These are phyloP conservation scores for Triticum aestivum DNA, from an alignment of 176 grass and related monocot species.

Conservation along the genomic window DNA sequence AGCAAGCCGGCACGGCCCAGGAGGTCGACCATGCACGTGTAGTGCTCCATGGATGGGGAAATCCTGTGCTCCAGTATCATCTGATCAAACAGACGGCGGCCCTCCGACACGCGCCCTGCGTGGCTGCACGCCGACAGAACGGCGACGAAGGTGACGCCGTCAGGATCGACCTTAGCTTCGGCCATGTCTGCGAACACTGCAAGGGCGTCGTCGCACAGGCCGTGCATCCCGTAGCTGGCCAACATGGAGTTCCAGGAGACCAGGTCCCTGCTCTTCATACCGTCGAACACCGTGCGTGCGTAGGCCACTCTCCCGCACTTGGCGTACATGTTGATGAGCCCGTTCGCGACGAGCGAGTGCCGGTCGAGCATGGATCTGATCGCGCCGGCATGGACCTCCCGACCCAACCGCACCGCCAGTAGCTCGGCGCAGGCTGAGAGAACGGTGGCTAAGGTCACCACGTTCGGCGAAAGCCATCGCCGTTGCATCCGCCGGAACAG, in stretches of 20 bases:
- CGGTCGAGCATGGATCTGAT: constrained; percentile 25
- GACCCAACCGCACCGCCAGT: constrained; percentile 40
- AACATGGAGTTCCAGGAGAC: constrained; percentile 75
- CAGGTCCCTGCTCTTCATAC: constrained; percentile 46
- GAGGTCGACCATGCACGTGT: constrained; percentile 70
- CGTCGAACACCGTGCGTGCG: constrained; percentile 33
- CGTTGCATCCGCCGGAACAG: constrained; percentile 54
- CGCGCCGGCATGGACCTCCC: constrained; percentile 46
- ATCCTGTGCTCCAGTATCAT: constrained; percentile 45
- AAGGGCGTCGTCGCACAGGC: constrained; percentile 52
- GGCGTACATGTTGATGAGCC: constrained; percentile 48
- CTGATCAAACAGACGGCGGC: constrained; percentile 45
- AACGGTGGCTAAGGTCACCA: constrained; percentile 42
- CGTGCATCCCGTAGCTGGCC: constrained; percentile 45
- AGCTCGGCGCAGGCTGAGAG: constrained; percentile 51
- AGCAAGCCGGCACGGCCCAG: constrained; percentile 58
- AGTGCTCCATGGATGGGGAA: constrained; percentile 54
- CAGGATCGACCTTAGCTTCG: constrained; percentile 19
- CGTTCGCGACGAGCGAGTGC: constrained; percentile 39
- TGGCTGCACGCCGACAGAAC: constrained; percentile 53
- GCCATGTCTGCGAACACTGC: constrained; percentile 33
- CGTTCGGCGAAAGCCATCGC: constrained; percentile 28
- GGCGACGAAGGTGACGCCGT: constrained; percentile 45
- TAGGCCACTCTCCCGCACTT: constrained; percentile 40
- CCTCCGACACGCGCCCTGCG: constrained; percentile 37